These are phyloP conservation scores for Omphalotus guepiniiformis DNA, from an alignment of 768 basidiomycete genomes.

Conservation along the genomic window DNA sequence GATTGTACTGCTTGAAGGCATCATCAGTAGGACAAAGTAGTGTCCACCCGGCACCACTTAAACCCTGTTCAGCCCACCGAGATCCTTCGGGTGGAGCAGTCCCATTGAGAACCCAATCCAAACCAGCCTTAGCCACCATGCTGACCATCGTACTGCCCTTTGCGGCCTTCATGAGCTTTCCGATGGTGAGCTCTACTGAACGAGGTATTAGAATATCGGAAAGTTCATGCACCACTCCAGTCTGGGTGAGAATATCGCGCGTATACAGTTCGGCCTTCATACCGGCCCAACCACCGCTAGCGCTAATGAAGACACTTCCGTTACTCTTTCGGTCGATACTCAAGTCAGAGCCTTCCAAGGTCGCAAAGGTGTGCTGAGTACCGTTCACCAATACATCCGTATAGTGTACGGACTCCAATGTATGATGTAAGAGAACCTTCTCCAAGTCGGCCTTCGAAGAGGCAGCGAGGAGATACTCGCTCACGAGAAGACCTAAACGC, in stretches of 20 bases:
- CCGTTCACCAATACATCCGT: slow-evolving; percentile 54
- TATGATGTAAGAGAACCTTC: slow-evolving; percentile 85
- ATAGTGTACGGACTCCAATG: slow-evolving; percentile 74
- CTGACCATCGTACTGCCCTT: slow-evolving; percentile 87
- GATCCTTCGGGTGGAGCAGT: slow-evolving; percentile 71
- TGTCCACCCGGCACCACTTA: slow-evolving; percentile 69
- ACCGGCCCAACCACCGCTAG: slow-evolving; percentile 78
- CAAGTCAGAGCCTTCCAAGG: slow-evolving; percentile 82
- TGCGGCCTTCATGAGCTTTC: slow-evolving; percentile 87
- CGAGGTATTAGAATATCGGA: slow-evolving; percentile 84
- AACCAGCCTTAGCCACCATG: slow-evolving; percentile 76
- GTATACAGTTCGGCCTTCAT: slow-evolving; percentile 57
- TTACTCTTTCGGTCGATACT: slow-evolving; percentile 56
- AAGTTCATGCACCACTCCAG: slow-evolving; percentile 89
- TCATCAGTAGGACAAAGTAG: slow-evolving; percentile 88
- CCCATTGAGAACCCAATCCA: slow-evolving; percentile 90
- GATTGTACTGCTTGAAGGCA: slow-evolving; percentile 84
- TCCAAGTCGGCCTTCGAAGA: slow-evolving; percentile 78
- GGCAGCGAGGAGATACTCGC: slow-evolving; percentile 77
- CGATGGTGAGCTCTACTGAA: slow-evolving; percentile 78
- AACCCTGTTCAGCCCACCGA: slow-evolving; percentile 50
- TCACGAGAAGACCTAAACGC: slow-evolving; percentile 78
- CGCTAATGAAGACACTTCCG: slow-evolving; percentile 48
- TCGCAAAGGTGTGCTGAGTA: slow-evolving; percentile 69
- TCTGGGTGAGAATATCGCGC: slow-evolving; percentile 74